Percentiles rank a stretch among this genome's conserved stretches.
Conservation (phyloP, 768 basidiomycete species). For the Pholiota microspora region DNA sequence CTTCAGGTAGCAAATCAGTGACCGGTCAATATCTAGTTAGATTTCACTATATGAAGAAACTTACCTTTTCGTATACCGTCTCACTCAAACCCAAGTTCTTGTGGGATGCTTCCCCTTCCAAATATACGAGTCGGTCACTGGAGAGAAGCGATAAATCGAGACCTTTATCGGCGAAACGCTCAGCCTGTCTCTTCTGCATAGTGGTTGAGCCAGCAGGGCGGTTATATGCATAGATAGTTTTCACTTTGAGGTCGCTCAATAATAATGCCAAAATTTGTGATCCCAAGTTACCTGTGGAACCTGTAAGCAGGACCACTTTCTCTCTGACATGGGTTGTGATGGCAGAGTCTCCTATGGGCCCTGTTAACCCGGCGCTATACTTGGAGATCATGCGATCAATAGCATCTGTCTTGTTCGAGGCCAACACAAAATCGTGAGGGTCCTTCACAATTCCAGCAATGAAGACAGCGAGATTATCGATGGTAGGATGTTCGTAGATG, state of each 20-base stretch:
- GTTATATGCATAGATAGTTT: slow-evolving; percentile 34
- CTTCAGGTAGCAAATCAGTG: slow-evolving; percentile 10
- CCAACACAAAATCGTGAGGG: too few relatives aligned
- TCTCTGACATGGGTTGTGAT: too few relatives aligned
- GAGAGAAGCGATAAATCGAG: slow-evolving; percentile 11
- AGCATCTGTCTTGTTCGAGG: too few relatives aligned
- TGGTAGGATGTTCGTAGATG: not conserved
- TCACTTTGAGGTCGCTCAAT: slow-evolving; percentile 22
- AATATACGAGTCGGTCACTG: not conserved
- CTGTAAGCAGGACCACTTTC: slow-evolving; percentile 30
- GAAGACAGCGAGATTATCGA: too few relatives aligned
- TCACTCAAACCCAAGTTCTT: too few relatives aligned
- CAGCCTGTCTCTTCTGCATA: not conserved
- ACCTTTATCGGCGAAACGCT: slow-evolving; percentile 10
- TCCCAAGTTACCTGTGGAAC: slow-evolving; percentile 36
- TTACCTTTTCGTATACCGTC: too few relatives aligned
- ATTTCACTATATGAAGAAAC: too few relatives aligned
- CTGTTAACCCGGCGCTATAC: too few relatives aligned
- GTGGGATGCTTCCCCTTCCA: slow-evolving; percentile 41
- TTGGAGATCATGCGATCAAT: too few relatives aligned
- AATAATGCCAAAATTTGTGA: slow-evolving; percentile 29
- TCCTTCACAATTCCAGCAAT: too few relatives aligned
- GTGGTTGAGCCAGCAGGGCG: slow-evolving; percentile 1
- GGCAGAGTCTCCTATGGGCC: too few relatives aligned
- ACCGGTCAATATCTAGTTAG: too few relatives aligned